Conservation (phyloP, 495 filamentous ascomycete genomes). For the Neurospora sp. region DNA sequence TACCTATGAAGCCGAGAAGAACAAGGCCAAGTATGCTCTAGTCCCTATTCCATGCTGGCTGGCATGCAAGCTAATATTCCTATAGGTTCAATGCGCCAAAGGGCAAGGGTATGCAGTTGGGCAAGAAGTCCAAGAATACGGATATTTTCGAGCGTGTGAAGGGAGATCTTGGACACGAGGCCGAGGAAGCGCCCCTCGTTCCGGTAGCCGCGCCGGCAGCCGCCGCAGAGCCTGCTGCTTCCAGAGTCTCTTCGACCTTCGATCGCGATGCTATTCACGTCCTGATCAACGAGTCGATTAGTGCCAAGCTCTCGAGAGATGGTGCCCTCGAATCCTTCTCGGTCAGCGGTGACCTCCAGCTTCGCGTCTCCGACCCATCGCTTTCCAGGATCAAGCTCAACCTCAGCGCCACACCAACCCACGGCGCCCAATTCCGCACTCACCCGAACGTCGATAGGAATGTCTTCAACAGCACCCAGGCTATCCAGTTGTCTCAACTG, state of each 20-base stretch:
- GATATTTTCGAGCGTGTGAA: conserved; percentile 96
- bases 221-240: conserved; percentile 41
- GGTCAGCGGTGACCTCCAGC: conserved; percentile 81
- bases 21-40: conserved; percentile 63
- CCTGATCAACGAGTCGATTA: conserved; percentile 78
- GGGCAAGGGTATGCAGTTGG: conserved; percentile 96
- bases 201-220: conserved; percentile 50
- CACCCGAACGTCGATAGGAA: conserved; percentile 91
- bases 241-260: conserved; percentile 51
- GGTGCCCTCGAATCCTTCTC: conserved; percentile 73
- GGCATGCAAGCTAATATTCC: conserved; percentile 10
- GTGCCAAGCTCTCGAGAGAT: conserved; percentile 76
- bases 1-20: conserved; percentile 92
- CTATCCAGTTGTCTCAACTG: conserved; percentile 76
- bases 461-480: conserved; percentile 65
- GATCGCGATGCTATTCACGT: conserved; percentile 78
- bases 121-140: conserved; percentile 93
- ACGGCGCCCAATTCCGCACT: conserved; percentile 79
- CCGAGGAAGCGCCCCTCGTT: conserved; percentile 66
- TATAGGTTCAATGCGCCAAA: conserved; percentile 53
- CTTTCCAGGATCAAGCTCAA: conserved; percentile 83
- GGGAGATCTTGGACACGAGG: conserved; percentile 72
- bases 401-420: conserved; percentile 59
- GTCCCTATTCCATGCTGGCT: not conserved
- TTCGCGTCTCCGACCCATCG: conserved; percentile 77